These are phyloP conservation scores for Hyphopichia fennica DNA, from an alignment of 1,139 yeast genomes.

Conservation along the genomic window DNA sequence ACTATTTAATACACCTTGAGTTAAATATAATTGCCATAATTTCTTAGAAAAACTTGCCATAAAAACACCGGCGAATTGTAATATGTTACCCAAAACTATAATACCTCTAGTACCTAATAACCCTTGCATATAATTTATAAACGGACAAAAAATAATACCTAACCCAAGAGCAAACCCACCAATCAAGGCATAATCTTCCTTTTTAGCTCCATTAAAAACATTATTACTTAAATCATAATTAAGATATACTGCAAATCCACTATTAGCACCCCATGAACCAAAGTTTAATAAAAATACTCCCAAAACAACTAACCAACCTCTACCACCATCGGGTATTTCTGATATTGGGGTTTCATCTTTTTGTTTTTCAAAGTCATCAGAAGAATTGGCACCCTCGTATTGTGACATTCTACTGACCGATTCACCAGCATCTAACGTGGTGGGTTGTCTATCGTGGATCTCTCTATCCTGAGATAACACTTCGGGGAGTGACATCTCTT, in stretches of 20 bases:
- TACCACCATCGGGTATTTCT: constrained; percentile 39
- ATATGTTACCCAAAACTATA: constrained; percentile 42
- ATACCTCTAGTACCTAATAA: constrained; percentile 38
- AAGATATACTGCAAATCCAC: constrained; percentile 55
- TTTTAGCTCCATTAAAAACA: constrained; percentile 41
- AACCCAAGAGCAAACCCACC: constrained; percentile 46
- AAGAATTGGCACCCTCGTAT: constrained; percentile 1
- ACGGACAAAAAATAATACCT: constrained; percentile 36
- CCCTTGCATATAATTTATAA: constrained; percentile 40
- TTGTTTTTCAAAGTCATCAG: constrained; percentile 5
- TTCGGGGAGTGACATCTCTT: not conserved
- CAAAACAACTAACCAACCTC: constrained; percentile 48
- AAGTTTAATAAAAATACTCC: constrained; percentile 44
- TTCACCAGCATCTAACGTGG: constrained; percentile 1
- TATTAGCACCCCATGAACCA: constrained; percentile 54
- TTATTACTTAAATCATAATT: constrained; percentile 39
- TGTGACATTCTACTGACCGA: constrained; percentile 3
- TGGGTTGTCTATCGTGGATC: not conserved
- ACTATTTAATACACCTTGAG: constrained; percentile 31
- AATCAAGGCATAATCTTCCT: constrained; percentile 38
- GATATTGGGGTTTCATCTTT: constrained; percentile 6
- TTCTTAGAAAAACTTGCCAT: constrained; percentile 54
- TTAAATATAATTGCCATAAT: constrained; percentile 34
- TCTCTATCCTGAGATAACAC: not conserved
- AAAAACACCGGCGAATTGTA: constrained; percentile 52